These are phyloP conservation scores for Lolium perenne DNA, from an alignment of 176 grass and related monocot genomes.

Conservation along the genomic window DNA sequence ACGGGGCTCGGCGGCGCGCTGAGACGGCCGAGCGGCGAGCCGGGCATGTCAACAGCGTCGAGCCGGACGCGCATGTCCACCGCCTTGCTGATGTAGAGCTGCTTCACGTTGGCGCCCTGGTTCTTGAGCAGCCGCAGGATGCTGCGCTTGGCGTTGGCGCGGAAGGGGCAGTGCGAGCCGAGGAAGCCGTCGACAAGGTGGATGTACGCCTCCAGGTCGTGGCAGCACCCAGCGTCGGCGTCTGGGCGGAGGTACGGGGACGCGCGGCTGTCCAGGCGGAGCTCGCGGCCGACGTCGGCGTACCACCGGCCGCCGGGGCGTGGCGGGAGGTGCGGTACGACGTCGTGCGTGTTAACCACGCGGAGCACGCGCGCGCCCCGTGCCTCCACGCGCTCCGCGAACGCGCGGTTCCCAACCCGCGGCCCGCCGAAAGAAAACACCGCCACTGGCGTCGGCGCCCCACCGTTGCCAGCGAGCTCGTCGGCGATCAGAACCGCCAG, in stretches of 20 bases:
- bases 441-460: conserved; percentile 25
- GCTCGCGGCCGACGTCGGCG: conserved; percentile 58
- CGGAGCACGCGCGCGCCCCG: conserved; percentile 65
- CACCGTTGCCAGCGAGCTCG: conserved; percentile 34
- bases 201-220: conserved; percentile 73
- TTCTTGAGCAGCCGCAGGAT: conserved; percentile 51
- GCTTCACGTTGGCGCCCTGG: conserved; percentile 68
- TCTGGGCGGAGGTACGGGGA: conserved; percentile 67
- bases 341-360: conserved; percentile 68
- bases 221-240: conserved; percentile 68
- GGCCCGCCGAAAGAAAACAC: conserved; percentile 76
- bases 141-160: conserved; percentile 61
- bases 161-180: conserved; percentile 52
- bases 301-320: conserved; percentile 36
- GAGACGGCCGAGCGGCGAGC: background rate
- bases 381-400: conserved; percentile 52
- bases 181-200: conserved; percentile 75
- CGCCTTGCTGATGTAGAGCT: conserved; percentile 70
- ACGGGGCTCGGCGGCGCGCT: background rate
- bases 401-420: conserved; percentile 49
- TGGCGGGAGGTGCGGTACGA: conserved; percentile 58
- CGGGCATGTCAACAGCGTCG: conserved; percentile 31
- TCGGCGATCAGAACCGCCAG: conserved; percentile 67
- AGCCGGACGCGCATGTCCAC: conserved; percentile 47
- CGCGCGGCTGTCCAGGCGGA: conserved; percentile 62